Base-by-base conservation (phyloP, 108 stramenopile genomes). In the Cyclotella sp. region DNA sequence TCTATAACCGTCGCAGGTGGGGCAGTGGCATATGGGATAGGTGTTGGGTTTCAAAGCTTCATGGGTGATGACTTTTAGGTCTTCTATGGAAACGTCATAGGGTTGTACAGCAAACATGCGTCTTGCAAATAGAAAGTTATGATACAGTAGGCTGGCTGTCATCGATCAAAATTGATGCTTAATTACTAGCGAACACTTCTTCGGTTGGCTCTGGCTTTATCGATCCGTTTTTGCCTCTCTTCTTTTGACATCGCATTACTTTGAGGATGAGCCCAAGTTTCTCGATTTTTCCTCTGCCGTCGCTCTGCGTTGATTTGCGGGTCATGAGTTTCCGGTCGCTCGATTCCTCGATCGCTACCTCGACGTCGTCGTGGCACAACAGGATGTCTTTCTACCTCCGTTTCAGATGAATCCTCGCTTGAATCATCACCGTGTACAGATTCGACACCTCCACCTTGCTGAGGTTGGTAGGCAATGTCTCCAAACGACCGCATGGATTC, bases 1-100 rank as follows among this genome's bases (percentile, higher is more conserved):
- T n/a, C 75, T 3, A 88, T 93, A 63, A 89, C 92, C 15, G 88
- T 83, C 21, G 73, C 79, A 27, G 92, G 92, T 43, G 89, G 92
- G n/a, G 82, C 54, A 27, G 44, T 90, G 14, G 89, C 92, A 19
- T 93, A 90, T 57, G 84, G 68, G 9, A 81, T 89, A 18, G 92
- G 92, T 52, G 69, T 73, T 15, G 60, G 83, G 16, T 89, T 89
- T 76, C 85, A 91, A 54, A 60, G 47, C 9, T 66, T 88, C 9
- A 60, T 91, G 42, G 64, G 43, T 0, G 19, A 13, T 43, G 63
- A 14, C 13, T 4, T 58, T 21, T 58, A 24, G 24, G 12, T 27
- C 13, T 58, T 27, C 13, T 49, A 9, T 16, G 3, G 2, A 16
- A n/a, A 49, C n/a, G 9, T 49, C 18, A 7, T n/a, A 49, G 47